Conservation (phyloP, 352 stramenopile species). For the Blastocystis sp. region DNA sequence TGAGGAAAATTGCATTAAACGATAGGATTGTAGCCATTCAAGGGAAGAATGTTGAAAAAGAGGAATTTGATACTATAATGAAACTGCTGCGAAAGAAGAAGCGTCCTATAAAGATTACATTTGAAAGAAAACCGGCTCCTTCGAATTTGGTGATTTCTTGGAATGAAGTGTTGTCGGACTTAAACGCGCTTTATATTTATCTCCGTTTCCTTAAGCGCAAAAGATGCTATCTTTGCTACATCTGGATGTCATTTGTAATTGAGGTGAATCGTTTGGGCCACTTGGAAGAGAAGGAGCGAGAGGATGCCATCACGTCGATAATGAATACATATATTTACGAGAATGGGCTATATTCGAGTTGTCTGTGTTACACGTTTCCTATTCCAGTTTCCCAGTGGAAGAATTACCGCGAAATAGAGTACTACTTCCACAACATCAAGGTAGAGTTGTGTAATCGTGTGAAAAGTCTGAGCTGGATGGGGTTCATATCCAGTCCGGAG, state of each 20-base stretch:
- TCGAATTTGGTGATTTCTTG: background rate
- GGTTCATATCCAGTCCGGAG: conserved; percentile 7
- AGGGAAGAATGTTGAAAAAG: background rate
- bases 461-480: background rate
- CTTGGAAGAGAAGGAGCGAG: background rate
- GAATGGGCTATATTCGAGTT: background rate
- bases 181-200: background rate
- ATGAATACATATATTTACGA: background rate
- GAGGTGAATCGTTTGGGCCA: background rate
- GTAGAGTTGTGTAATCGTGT: background rate
- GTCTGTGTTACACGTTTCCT: background rate
- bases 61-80: background rate
- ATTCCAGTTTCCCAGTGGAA: background rate
- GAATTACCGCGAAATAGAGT: background rate
- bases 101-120: conserved; percentile 1
- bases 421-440: conserved; percentile 22
- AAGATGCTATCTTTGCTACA: background rate
- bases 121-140: background rate
- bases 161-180: conserved; percentile 1
- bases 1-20: conserved; percentile 13
- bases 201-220: conserved; percentile 6
- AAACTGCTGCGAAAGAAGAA: conserved; percentile 6
- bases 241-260: conserved; percentile 26
- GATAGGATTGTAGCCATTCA: conserved; percentile 37
- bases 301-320: background rate